Conservation (phyloP, 2,329 filamentous ascomycete genomes). For the Fusarium sp. region DNA sequence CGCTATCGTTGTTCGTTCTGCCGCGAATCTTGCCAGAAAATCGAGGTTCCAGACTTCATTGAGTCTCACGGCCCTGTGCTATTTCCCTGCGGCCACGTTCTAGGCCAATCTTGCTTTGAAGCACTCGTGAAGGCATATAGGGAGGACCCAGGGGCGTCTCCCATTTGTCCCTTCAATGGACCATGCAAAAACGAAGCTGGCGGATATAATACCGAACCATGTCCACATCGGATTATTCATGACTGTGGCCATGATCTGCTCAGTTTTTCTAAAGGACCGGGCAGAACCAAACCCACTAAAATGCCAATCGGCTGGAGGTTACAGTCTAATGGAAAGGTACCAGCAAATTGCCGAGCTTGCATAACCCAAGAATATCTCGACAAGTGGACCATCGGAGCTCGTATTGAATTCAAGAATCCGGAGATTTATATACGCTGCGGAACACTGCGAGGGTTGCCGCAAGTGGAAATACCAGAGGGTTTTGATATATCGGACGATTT, state of each 20-base stretch:
- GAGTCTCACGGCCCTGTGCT: constrained; percentile 1
- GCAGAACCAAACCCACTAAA: not conserved
- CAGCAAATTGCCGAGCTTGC: constrained; percentile 30
- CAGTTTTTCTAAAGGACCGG: not conserved
- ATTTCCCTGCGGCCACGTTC: constrained; percentile 43
- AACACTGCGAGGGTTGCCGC: constrained; percentile 2
- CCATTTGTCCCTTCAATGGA: constrained; percentile 38
- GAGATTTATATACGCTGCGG: constrained; percentile 12
- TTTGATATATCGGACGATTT: not conserved
- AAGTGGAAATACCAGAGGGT: not conserved
- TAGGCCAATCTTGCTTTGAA: constrained; percentile 33
- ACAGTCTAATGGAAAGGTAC: not conserved
- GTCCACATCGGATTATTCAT: constrained; percentile 34
- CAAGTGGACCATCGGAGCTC: constrained; percentile 21
- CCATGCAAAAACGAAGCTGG: constrained; percentile 15
- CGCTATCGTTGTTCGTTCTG: constrained; percentile 36
- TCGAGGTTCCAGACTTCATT: not conserved
- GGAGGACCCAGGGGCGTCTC: not conserved
- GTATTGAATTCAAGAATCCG: not conserved
- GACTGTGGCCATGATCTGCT: constrained; percentile 26
- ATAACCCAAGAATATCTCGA: constrained; percentile 12
- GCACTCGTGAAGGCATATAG: constrained; percentile 1
- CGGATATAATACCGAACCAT: constrained; percentile 7
- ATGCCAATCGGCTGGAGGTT: constrained; percentile 12
- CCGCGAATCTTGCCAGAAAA: constrained; percentile 26